Conservation (phyloP, 2,329 filamentous ascomycete species). For the Verticillium albo-atrum region DNA sequence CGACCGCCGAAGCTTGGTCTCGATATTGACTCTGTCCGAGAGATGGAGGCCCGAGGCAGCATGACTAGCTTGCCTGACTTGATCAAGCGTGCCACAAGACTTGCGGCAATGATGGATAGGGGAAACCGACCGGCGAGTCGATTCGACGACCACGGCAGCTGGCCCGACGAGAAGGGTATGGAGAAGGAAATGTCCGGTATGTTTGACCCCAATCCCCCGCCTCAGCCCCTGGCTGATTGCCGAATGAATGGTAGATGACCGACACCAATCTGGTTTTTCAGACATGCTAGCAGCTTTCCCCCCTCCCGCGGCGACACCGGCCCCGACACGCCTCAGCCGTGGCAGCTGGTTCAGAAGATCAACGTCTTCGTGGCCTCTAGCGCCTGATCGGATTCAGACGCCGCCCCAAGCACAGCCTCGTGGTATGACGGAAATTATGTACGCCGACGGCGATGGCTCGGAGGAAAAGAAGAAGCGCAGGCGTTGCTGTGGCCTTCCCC, state of each 20-base stretch:
- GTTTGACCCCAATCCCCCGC: slow-evolving; percentile 11
- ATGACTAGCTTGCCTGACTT: slow-evolving; percentile 89
- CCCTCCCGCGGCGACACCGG: slow-evolving; percentile 49
- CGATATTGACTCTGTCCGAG: slow-evolving; percentile 76
- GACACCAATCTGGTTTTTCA: slow-evolving; percentile 49
- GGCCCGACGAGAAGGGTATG: slow-evolving; percentile 38
- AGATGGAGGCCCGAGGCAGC: slow-evolving; percentile 80
- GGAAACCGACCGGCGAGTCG: slow-evolving; percentile 63
- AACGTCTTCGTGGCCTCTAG: slow-evolving; percentile 44
- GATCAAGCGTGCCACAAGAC: slow-evolving; percentile 79
- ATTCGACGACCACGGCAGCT: slow-evolving; percentile 49
- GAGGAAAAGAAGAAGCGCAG: slow-evolving; percentile 38
- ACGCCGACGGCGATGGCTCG: slow-evolving; percentile 16
- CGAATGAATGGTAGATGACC: slow-evolving; percentile 28
- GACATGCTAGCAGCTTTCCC: slow-evolving; percentile 65
- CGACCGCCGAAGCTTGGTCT: slow-evolving; percentile 61
- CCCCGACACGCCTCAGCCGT: slow-evolving; percentile 36
- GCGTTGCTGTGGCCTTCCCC: slow-evolving; percentile 77
- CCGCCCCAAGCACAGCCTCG: slow-evolving; percentile 6
- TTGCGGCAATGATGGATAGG: slow-evolving; percentile 84
- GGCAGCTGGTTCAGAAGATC: slow-evolving; percentile 35
- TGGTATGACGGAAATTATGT: slow-evolving; percentile 6
- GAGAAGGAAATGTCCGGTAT: slow-evolving; percentile 36
- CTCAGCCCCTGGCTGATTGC: background rate
- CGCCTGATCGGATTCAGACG: slow-evolving; percentile 15